These are phyloP conservation scores for Leccinum obscurum DNA, from an alignment of 768 basidiomycete species.

Conservation along the genomic window DNA sequence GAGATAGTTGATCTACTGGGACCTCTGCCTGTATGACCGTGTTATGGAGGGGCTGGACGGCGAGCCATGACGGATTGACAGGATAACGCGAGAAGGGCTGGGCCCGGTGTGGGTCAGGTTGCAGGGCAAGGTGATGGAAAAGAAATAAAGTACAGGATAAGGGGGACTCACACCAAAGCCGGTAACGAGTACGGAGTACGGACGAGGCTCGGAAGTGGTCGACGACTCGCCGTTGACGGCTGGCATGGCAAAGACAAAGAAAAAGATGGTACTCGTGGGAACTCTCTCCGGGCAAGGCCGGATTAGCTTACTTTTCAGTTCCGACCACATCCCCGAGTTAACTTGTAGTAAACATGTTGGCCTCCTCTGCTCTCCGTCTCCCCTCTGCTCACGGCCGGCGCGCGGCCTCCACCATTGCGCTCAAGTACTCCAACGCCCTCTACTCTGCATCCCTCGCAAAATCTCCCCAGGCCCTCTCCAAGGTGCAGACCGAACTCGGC, in stretches of 20 bases:
- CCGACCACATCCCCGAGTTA: background rate
- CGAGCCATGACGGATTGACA: slow-evolving; percentile 73
- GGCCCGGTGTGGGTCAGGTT: slow-evolving; percentile 22
- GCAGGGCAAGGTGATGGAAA: slow-evolving; percentile 19
- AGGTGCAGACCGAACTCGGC: slow-evolving; percentile 83
- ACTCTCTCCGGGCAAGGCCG: slow-evolving; percentile 13
- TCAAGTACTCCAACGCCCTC: slow-evolving; percentile 82
- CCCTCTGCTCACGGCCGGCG: slow-evolving; percentile 52
- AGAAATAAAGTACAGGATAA: slow-evolving; percentile 22
- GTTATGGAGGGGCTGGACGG: slow-evolving; percentile 63
- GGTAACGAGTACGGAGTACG: slow-evolving; percentile 48
- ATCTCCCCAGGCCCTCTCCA: slow-evolving; percentile 78
- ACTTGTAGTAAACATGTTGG: slow-evolving; percentile 47
- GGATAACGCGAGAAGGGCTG: slow-evolving; percentile 58
- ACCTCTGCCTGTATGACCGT: slow-evolving; percentile 45
- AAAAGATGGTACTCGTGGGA: slow-evolving; percentile 5
- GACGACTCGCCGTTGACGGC: slow-evolving; percentile 23
- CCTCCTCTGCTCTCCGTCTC: slow-evolving; percentile 54
- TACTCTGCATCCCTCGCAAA: slow-evolving; percentile 81
- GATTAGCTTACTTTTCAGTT: slow-evolving; percentile 4
- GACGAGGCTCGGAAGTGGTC: slow-evolving; percentile 30
- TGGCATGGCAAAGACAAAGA: slow-evolving; percentile 29
- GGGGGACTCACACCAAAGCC: slow-evolving; percentile 52
- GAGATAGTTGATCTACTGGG: slow-evolving; percentile 22
- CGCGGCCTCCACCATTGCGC: slow-evolving; percentile 72